Conservation (phyloP, 2,329 filamentous ascomycete species). For the Pyrenophora graminea region DNA sequence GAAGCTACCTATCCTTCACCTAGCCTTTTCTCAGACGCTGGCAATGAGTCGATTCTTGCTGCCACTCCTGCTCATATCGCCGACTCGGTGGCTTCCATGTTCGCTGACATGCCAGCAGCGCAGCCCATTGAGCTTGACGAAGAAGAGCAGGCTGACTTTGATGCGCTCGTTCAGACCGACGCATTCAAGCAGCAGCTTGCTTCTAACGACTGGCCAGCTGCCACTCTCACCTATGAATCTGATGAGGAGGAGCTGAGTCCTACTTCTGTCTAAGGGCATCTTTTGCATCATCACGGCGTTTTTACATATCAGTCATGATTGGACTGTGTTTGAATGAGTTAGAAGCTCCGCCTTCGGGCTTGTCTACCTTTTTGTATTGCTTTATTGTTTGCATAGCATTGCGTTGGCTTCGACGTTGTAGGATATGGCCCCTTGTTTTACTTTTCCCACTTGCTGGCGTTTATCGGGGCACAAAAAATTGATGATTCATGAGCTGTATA, state of each 20-base stretch:
- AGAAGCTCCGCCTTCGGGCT: background rate
- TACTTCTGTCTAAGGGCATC: slow-evolving; percentile 3
- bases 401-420: background rate
- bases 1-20: slow-evolving; percentile 41
- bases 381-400: slow-evolving; percentile 1
- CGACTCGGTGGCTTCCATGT: slow-evolving; percentile 13
- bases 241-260: slow-evolving; percentile 31
- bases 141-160: slow-evolving; percentile 17
- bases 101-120: slow-evolving; percentile 26
- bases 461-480: slow-evolving; percentile 1
- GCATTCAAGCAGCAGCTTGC: slow-evolving; percentile 20
- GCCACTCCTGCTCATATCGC: slow-evolving; percentile 21
- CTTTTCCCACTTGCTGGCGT: slow-evolving; percentile 1
- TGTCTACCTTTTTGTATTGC: background rate
- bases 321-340: background rate
- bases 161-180: slow-evolving; percentile 11
- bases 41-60: slow-evolving; percentile 25
- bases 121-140: slow-evolving; percentile 26
- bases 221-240: slow-evolving; percentile 27
- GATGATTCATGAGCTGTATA: slow-evolving; percentile 6
- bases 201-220: slow-evolving; percentile 19
- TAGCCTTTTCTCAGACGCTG: slow-evolving; percentile 34
- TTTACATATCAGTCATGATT: background rate
- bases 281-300: slow-evolving; percentile 7
- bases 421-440: background rate